Conservation (phyloP, 2,329 filamentous ascomycete species). For the Neonectria coccinea region DNA sequence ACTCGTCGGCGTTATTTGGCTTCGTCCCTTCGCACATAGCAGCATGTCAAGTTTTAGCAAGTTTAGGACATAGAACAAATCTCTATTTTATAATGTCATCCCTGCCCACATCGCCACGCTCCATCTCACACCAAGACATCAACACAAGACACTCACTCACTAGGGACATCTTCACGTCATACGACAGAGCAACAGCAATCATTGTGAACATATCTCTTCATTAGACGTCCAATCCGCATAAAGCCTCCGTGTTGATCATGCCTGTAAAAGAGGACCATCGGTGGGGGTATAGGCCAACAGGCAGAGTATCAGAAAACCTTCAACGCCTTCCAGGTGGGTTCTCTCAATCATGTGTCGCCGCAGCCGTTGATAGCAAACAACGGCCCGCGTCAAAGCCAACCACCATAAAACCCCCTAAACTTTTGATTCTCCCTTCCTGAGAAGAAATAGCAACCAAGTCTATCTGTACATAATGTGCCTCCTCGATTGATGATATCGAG, state of each 20-base stretch:
- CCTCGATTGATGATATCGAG: constrained; percentile 41
- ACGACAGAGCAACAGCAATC: not conserved
- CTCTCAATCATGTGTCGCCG: constrained; percentile 39
- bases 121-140: not conserved
- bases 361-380: constrained; percentile 37
- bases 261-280: constrained; percentile 52
- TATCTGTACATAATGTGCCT: constrained; percentile 56
- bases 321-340: constrained; percentile 55
- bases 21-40: constrained; percentile 9
- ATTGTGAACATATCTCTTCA: constrained; percentile 47
- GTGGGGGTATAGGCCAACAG: constrained; percentile 57
- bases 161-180: not conserved
- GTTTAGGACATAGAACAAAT: constrained; percentile 21
- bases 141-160: too few relatives aligned
- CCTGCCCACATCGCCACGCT: not conserved
- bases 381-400: constrained; percentile 40
- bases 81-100: constrained; percentile 11
- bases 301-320: constrained; percentile 55
- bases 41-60: constrained; percentile 17
- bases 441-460: constrained; percentile 56
- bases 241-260: constrained; percentile 51
- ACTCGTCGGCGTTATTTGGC: constrained; percentile 21
- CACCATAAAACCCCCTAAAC: constrained; percentile 48
- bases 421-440: constrained; percentile 53
- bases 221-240: constrained; percentile 52